Percentiles rank a stretch among this genome's conserved stretches.
phyloP scores from a whole-genome alignment of 2,329 filamentous ascomycete species.

The Gaeumannomyces tritici region DNA sequence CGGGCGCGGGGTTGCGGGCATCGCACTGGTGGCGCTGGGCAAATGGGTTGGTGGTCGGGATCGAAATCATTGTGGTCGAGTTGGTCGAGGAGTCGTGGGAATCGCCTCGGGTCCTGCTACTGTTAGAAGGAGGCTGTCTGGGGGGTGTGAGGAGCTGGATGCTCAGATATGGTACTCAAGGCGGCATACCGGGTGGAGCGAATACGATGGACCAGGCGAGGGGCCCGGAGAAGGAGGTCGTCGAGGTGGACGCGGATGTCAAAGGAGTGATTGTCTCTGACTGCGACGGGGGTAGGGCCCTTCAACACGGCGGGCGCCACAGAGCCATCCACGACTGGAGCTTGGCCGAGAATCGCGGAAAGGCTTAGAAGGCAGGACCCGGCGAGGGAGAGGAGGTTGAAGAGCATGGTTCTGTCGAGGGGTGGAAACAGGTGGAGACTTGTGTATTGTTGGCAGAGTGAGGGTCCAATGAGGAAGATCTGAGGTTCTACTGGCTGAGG shows the following conservation, averaged over 20 bases:
- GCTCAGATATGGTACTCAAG: neutral
- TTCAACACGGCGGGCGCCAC: neutral
- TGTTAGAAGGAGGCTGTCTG: neutral
- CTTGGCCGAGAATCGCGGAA: neutral
- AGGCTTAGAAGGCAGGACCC: neutral
- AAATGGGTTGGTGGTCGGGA: neutral
- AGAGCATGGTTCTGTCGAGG: neutral
- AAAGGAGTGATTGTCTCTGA: neutral
- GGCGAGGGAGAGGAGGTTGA: neutral
- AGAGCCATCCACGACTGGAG: neutral
- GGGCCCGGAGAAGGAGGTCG: neutral
- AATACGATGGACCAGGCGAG: neutral
- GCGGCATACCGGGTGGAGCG: neutral
- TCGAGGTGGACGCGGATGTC: neutral
- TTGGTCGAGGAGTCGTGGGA: neutral
- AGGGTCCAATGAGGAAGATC: neutral
- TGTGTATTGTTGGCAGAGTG: neutral
- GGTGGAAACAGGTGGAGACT: too few species aligned
- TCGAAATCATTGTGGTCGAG: neutral
- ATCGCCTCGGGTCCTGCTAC: neutral
- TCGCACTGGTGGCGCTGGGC: conserved; percentile 1
- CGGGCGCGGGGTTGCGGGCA: neutral
- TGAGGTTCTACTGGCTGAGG: too few species aligned
- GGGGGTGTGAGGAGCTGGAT: too few species aligned
- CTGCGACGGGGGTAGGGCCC: neutral